Evolutionary conservation across 768 basidiomycete species (phyloP).

Genomic region (Psilocybe azurescens): DNA sequence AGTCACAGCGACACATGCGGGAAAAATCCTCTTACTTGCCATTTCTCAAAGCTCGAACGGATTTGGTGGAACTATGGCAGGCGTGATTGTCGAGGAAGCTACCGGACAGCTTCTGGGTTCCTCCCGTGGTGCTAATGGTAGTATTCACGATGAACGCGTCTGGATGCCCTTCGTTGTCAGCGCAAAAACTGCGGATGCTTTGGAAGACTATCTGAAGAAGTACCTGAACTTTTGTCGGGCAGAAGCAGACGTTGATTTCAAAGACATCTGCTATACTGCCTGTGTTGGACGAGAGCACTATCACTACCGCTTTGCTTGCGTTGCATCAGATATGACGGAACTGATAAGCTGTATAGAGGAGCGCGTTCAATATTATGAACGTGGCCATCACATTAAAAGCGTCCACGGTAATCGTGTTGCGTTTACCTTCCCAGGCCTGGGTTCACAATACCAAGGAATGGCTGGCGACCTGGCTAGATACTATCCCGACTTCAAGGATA

Average conservation of each 20-base stretch:
- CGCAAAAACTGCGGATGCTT: constrained; percentile 30
- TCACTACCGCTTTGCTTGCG: constrained; percentile 31
- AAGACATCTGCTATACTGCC: constrained; percentile 33
- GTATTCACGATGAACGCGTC: background rate
- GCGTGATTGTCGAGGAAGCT: constrained; percentile 28
- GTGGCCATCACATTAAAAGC: background rate
- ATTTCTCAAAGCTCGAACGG: constrained; percentile 30
- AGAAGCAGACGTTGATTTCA: constrained; percentile 16
- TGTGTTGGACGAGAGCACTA: constrained; percentile 37
- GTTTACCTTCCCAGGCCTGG: constrained; percentile 39
- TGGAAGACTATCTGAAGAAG: constrained; percentile 25
- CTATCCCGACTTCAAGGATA: constrained; percentile 25
- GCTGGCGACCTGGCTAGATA: constrained; percentile 22
- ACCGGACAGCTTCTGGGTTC: background rate
- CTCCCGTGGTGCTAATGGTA: background rate
- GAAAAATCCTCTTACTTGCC: background rate
- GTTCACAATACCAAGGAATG: constrained; percentile 35
- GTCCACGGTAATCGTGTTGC: constrained; percentile 11
- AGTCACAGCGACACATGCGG: constrained; percentile 12
- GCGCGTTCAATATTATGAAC: background rate
- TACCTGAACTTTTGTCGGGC: constrained; percentile 29
- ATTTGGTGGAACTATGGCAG: constrained; percentile 37
- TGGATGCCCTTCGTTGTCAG: constrained; percentile 29
- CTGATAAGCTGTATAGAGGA: constrained; percentile 23
- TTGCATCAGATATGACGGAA: constrained; percentile 25